phyloP scores from a whole-genome alignment of 371 early-diverging fungal species.

The Mortierella sp. region DNA sequence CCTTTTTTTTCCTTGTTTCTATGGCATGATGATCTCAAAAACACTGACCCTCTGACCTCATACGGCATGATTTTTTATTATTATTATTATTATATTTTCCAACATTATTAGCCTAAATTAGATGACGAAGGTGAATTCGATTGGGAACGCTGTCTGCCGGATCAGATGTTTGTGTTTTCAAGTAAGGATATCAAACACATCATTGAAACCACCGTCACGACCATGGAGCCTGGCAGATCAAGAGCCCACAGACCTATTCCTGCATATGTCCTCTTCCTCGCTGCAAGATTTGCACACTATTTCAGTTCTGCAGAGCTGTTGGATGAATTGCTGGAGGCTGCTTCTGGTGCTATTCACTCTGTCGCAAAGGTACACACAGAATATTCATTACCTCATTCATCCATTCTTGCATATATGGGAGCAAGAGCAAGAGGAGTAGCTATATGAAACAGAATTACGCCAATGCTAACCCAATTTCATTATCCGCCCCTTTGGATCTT shows the following conservation, averaged over 20 bases:
- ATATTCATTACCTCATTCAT: background rate
- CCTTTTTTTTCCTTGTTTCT: constrained; percentile 5
- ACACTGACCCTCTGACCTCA: constrained; percentile 6
- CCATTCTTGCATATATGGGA: too few species aligned
- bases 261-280: constrained; percentile 88
- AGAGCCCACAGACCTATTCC: constrained; percentile 77
- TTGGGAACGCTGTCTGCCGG: constrained; percentile 87
- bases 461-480: background rate
- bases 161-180: constrained; percentile 96
- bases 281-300: constrained; percentile 91
- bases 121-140: constrained; percentile 73
- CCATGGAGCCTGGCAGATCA: constrained; percentile 71
- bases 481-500: background rate
- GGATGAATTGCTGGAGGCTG: constrained; percentile 74
- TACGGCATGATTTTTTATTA: background rate
- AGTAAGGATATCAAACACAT: constrained; percentile 76
- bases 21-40: background rate
- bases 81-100: too few species aligned
- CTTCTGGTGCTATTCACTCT: constrained; percentile 69
- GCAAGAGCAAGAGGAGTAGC: too few species aligned
- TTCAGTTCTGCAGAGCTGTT: constrained; percentile 79
- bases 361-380: constrained; percentile 63
- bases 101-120: constrained; percentile 17
- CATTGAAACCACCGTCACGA: constrained; percentile 76
- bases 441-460: background rate